Evolutionary conservation across 306 rosid genomes (phyloP).

Genomic region (Ochetophila trinervis): DNA sequence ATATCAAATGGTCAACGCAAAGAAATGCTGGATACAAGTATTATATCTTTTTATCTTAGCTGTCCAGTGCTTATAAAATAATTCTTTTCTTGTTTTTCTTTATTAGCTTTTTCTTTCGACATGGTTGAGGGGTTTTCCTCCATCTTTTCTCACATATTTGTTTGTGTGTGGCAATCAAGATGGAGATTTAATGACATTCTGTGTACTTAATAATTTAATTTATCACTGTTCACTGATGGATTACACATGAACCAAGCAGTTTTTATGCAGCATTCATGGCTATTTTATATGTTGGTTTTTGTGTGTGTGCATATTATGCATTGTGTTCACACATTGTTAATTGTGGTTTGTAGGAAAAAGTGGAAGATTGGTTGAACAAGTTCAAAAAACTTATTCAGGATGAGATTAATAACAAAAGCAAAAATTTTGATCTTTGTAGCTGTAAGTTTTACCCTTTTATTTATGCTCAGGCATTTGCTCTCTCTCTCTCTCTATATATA

Average conservation of each 20-base stretch:
- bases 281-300: neutral
- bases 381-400: constrained; percentile 59
- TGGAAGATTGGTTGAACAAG: constrained; percentile 81
- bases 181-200: no score
- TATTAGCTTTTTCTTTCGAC: neutral
- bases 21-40: neutral
- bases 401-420: constrained; percentile 46
- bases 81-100: neutral
- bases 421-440: constrained; percentile 41
- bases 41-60: neutral
- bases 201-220: no score
- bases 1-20: neutral
- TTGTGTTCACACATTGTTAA: constrained; percentile 20
- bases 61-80: neutral
- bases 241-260: no score
- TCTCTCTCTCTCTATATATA: neutral
- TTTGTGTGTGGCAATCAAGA: neutral
- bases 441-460: constrained; percentile 42
- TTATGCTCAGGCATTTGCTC: constrained; percentile 9
- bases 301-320: constrained; percentile 1
- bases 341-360: constrained; percentile 62
- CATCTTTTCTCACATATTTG: neutral
- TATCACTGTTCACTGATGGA: no score
- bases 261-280: no score
- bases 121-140: neutral